Conservation (phyloP, 2,329 filamentous ascomycete genomes). For the Chrysoporthe puriensis region DNA sequence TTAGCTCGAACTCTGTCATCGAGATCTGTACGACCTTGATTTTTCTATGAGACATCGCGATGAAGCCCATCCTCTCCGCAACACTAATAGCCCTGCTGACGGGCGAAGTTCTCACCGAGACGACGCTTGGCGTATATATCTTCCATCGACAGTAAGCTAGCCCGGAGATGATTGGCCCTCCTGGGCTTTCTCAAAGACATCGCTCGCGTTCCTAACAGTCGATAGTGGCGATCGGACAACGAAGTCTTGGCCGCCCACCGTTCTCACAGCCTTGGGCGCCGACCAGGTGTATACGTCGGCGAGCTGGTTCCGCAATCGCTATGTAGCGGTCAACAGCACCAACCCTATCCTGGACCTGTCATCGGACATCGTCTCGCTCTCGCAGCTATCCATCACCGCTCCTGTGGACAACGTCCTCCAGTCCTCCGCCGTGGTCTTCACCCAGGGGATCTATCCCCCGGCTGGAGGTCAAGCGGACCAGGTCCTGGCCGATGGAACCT, state of each 20-base stretch:
- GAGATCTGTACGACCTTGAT: neutral
- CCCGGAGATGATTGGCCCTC: too few species aligned
- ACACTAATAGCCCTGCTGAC: slow-evolving; percentile 45
- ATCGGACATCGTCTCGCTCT: slow-evolving; percentile 65
- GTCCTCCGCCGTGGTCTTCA: slow-evolving; percentile 77
- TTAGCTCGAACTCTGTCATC: neutral
- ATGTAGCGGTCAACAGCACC: slow-evolving; percentile 65
- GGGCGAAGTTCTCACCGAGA: slow-evolving; percentile 54
- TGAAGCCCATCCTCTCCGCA: slow-evolving; percentile 42
- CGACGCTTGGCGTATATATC: slow-evolving; percentile 79
- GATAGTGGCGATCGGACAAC: slow-evolving; percentile 75
- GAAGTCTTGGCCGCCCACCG: slow-evolving; percentile 72
- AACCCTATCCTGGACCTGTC: slow-evolving; percentile 69
- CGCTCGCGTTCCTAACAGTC: neutral
- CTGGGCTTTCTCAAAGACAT: neutral
- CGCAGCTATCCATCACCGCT: slow-evolving; percentile 73
- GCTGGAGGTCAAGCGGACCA: slow-evolving; percentile 59
- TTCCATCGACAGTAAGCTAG: slow-evolving; percentile 75
- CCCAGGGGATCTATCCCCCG: slow-evolving; percentile 87
- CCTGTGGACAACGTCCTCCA: slow-evolving; percentile 79
- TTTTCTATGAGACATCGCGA: slow-evolving; percentile 8
- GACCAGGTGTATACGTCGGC: slow-evolving; percentile 74
- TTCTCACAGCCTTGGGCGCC: slow-evolving; percentile 80
- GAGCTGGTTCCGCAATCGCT: slow-evolving; percentile 74
- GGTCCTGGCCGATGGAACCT: slow-evolving; percentile 71